These are phyloP conservation scores for Sporormia fimetaria DNA, from an alignment of 495 filamentous ascomycete species.

Conservation along the genomic window DNA sequence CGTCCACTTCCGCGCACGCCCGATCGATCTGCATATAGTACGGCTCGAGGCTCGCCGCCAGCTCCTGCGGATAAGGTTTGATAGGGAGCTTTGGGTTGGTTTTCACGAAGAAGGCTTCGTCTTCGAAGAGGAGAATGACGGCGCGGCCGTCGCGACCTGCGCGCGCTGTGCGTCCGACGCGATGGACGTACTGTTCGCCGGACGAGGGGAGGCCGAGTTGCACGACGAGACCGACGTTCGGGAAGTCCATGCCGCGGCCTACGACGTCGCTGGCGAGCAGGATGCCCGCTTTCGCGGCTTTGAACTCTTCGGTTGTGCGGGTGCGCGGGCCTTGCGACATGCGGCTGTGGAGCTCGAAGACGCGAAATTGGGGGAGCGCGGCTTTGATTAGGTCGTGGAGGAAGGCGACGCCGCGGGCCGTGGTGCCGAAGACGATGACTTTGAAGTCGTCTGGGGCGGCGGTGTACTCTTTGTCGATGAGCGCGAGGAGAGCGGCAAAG, in stretches of 20 bases:
- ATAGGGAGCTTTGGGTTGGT: conserved; percentile 45
- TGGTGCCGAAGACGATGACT: conserved; percentile 58
- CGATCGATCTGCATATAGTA: conserved; percentile 18
- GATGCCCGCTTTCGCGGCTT: conserved; percentile 42
- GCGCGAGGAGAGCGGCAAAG: conserved; percentile 37
- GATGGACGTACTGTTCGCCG: conserved; percentile 61
- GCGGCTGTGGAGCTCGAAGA: conserved; percentile 51
- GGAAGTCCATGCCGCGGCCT: conserved; percentile 68
- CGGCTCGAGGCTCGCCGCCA: conserved; percentile 32
- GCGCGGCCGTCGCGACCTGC: conserved; percentile 59
- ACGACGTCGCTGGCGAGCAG: conserved; percentile 61
- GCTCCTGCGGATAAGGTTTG: conserved; percentile 39
- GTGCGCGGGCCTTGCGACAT: conserved; percentile 48
- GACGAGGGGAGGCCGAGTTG: conserved; percentile 53
- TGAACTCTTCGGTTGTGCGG: conserved; percentile 49
- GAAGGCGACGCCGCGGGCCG: conserved; percentile 51
- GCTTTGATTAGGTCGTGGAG: conserved; percentile 40
- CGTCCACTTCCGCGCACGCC: conserved; percentile 37
- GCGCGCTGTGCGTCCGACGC: conserved; percentile 60
- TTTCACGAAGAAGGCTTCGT: conserved; percentile 50
- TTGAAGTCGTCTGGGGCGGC: conserved; percentile 40
- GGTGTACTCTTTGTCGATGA: conserved; percentile 25
- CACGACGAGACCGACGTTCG: conserved; percentile 59
- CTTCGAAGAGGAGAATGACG: conserved; percentile 48
- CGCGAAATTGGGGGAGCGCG: conserved; percentile 35